Percentiles rank a stretch among this genome's conserved stretches.
phyloP scores from a whole-genome alignment of 345 rosid species.

The Populus simonii region DNA sequence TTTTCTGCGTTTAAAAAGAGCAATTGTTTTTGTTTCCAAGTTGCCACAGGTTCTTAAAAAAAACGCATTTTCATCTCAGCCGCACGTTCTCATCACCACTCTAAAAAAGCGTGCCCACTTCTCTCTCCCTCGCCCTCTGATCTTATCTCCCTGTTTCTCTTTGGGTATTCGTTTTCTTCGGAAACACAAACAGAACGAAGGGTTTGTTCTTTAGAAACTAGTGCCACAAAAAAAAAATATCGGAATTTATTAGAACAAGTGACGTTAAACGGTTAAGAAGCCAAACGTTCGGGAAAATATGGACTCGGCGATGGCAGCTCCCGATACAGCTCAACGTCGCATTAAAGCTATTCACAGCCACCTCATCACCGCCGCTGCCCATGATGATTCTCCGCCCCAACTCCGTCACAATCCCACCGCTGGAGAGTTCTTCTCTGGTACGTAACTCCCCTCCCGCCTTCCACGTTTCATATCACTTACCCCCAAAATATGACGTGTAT shows the following conservation, averaged over 20 bases:
- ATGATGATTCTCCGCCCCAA: conserved; percentile 29
- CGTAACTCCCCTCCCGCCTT: too few relatives aligned
- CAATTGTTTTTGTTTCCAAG: too few relatives aligned
- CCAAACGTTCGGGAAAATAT: conserved; percentile 10
- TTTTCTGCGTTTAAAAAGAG: too few relatives aligned
- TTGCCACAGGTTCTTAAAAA: too few relatives aligned
- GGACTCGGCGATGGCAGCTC: conserved; percentile 36
- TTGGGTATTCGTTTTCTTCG: neutral
- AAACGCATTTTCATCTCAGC: neutral
- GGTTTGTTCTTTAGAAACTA: too few relatives aligned
- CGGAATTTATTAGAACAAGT: too few relatives aligned
- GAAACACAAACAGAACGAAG: conserved; percentile 3
- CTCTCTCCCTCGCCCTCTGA: too few relatives aligned
- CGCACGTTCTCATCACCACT: neutral
- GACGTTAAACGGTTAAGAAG: neutral
- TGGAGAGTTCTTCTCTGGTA: conserved; percentile 76
- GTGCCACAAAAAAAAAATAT: too few relatives aligned
- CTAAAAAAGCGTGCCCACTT: conserved; percentile 7
- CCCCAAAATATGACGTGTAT: too few relatives aligned
- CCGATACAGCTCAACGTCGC: conserved; percentile 59
- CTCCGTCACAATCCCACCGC: conserved; percentile 56
- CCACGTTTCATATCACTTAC: too few relatives aligned
- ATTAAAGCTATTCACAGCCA: conserved; percentile 61
- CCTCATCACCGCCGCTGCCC: conserved; percentile 31
- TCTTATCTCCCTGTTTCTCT: neutral